Evolutionary conservation across 2,329 filamentous ascomycete species (phyloP).

Genomic region (Aspergillus alliaceus): DNA sequence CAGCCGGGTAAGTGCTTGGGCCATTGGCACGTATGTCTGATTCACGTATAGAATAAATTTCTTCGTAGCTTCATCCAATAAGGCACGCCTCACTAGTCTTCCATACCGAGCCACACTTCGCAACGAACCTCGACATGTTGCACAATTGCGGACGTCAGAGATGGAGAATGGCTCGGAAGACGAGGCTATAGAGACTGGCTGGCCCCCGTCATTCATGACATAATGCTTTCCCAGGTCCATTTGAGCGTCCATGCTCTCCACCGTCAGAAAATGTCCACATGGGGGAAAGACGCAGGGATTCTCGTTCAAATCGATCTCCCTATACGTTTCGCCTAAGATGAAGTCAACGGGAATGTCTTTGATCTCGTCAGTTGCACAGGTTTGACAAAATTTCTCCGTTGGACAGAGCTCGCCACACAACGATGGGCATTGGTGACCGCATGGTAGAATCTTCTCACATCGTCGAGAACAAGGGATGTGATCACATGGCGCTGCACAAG

Average conservation of each 20-base stretch:
- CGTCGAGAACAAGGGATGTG: slow-evolving; percentile 64
- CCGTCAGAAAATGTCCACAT: slow-evolving; percentile 65
- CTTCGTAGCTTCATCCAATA: slow-evolving; percentile 60
- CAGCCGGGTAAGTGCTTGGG: slow-evolving; percentile 26
- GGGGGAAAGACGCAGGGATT: slow-evolving; percentile 62
- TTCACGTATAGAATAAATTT: slow-evolving; percentile 60
- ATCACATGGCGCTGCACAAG: slow-evolving; percentile 68
- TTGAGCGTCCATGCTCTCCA: slow-evolving; percentile 60
- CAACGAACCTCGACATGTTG: slow-evolving; percentile 55
- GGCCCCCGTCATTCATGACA: slow-evolving; percentile 21
- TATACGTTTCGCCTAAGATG: slow-evolving; percentile 55
- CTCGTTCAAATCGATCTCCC: slow-evolving; percentile 58
- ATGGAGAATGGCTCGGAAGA: slow-evolving; percentile 52
- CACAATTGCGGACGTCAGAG: slow-evolving; percentile 54
- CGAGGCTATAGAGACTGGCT: slow-evolving; percentile 22
- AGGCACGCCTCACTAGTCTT: slow-evolving; percentile 47
- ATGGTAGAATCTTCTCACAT: slow-evolving; percentile 55
- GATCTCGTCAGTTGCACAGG: slow-evolving; percentile 47
- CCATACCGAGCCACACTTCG: slow-evolving; percentile 58
- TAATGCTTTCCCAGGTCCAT: slow-evolving; percentile 48
- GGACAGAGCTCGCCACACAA: slow-evolving; percentile 67
- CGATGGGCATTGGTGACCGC: slow-evolving; percentile 65
- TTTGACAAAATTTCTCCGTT: slow-evolving; percentile 53
- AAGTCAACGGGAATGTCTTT: slow-evolving; percentile 57
- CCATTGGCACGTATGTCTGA: slow-evolving; percentile 42